A percentile compares a stretch with the other conserved stretches of the same genome.
Conservation (phyloP, 78 protist genomes). For the Dictyostelium purpureum region DNA sequence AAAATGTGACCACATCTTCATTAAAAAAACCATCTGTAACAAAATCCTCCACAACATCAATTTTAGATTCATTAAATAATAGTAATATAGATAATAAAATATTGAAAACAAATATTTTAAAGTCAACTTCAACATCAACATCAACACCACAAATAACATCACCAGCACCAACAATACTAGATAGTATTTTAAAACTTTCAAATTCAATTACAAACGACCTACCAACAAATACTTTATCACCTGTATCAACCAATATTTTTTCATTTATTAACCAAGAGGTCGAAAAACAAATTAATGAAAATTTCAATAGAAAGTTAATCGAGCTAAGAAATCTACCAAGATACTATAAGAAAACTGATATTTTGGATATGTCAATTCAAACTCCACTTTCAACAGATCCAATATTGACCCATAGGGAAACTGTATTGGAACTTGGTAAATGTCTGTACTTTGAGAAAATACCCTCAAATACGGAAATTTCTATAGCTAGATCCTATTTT, state of each 20-base stretch:
- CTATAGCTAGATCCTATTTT: not conserved
- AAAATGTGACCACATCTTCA: not conserved
- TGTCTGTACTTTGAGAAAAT: conserved; percentile 40
- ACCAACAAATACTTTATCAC: not conserved
- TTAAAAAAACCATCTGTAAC: not conserved
- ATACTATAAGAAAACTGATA: conserved; percentile 23
- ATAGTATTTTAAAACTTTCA: not conserved
- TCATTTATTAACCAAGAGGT: conserved; percentile 24
- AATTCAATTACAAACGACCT: not conserved
- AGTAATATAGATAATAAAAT: too few species aligned
- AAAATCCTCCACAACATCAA: not conserved
- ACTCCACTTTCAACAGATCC: conserved; percentile 28
- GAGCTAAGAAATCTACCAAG: conserved; percentile 9
- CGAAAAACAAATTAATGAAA: conserved; percentile 29
- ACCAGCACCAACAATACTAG: not conserved
- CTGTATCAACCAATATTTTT: not conserved
- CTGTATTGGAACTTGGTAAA: conserved; percentile 43
- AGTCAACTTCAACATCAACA: conserved; percentile 3
- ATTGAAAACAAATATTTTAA: too few species aligned
- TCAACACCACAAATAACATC: not conserved
- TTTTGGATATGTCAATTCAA: conserved; percentile 44
- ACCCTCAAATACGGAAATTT: conserved; percentile 19
- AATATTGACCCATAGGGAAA: conserved; percentile 33
- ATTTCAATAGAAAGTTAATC: not conserved
- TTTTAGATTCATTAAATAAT: not conserved